Evolutionary conservation across 495 filamentous ascomycete species (phyloP).

Genomic region (Xylaria bambusicola): DNA sequence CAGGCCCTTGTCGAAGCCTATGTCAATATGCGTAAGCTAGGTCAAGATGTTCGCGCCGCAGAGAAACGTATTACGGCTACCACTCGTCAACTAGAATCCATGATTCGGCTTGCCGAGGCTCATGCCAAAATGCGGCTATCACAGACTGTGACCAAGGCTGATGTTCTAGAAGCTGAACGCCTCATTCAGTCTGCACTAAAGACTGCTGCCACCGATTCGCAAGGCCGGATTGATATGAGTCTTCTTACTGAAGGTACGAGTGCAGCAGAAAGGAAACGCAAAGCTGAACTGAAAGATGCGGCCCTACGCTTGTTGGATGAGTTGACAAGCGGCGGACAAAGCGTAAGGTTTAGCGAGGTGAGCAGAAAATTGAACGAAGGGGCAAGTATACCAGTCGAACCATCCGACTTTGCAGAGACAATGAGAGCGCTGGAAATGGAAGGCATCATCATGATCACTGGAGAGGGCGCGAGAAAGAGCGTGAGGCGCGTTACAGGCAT

Average conservation of each 20-base stretch:
- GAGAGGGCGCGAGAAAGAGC: constrained; percentile 80
- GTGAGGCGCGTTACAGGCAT: constrained; percentile 71
- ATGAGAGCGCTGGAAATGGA: constrained; percentile 80
- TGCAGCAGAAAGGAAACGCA: constrained; percentile 75
- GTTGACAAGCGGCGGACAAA: constrained; percentile 64
- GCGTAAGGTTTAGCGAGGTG: constrained; percentile 76
- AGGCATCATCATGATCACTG: constrained; percentile 75
- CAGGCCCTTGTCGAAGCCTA: constrained; percentile 82
- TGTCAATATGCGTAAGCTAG: constrained; percentile 93
- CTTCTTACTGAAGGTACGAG: constrained; percentile 90
- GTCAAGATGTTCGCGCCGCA: constrained; percentile 87
- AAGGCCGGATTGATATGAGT: constrained; percentile 95
- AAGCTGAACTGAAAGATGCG: constrained; percentile 81
- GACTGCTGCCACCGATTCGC: constrained; percentile 90
- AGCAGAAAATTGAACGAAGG: constrained; percentile 72
- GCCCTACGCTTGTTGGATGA: constrained; percentile 77
- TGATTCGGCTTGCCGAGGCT: constrained; percentile 94
- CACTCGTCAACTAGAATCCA: constrained; percentile 91
- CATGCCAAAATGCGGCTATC: constrained; percentile 97
- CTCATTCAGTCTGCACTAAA: constrained; percentile 95
- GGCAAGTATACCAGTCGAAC: constrained; percentile 71
- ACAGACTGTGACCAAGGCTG: constrained; percentile 69
- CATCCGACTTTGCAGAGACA: constrained; percentile 76
- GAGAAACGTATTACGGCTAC: constrained; percentile 98
- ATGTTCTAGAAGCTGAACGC: constrained; percentile 89